Base-by-base conservation (phyloP, 129 eudicot genomes). In the Lactuca saligna region DNA sequence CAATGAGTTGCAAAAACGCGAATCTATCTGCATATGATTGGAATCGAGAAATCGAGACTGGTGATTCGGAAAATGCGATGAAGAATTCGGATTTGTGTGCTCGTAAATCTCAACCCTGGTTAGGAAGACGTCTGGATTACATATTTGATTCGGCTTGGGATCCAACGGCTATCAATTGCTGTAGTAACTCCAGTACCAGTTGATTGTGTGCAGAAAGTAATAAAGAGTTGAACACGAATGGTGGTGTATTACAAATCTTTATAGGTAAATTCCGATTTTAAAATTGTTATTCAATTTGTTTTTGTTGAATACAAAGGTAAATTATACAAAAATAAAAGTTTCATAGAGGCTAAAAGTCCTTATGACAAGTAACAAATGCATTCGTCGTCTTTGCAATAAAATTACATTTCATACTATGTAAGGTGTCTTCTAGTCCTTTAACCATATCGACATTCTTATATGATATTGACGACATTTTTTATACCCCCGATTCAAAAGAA, bases 121-220 rank as follows among this genome's bases (percentile, higher is more conserved):
- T 83, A 42, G 96, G 83, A 76, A 81, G 89, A 66, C 79, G 91
- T 54, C 68, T 88, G 78, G 91, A 85, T 15, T 66, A 77, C 63
- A 66, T 61, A 34, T 82, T 88, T 50, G 82, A 80, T 70, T 50
- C 57, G 66, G 88, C 80, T 70, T 83, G 81, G 77, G 86, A 88
- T 48, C 68, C 76, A 6, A 69, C 61, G 16, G 61, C 61, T 64
- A 77, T 59, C 17, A 69, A 77, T 59, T 57, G 77, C 53, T 60
- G 63, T 56, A 59, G 63, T 56, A 59, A 82, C 64, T 85, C 82
- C 12, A 74, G 72, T 73, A 71, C 83, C 25, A 8, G 54, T 54
- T 53, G 31, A 64, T 39, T 5, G 56, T 7, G 16, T 68, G 73
- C 73, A 68, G 63, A 68, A 54, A 13, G 35, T 54, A 68, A 37